phyloP scores from a whole-genome alignment of 2,329 filamentous ascomycete genomes.

The Tolypocladium album region DNA sequence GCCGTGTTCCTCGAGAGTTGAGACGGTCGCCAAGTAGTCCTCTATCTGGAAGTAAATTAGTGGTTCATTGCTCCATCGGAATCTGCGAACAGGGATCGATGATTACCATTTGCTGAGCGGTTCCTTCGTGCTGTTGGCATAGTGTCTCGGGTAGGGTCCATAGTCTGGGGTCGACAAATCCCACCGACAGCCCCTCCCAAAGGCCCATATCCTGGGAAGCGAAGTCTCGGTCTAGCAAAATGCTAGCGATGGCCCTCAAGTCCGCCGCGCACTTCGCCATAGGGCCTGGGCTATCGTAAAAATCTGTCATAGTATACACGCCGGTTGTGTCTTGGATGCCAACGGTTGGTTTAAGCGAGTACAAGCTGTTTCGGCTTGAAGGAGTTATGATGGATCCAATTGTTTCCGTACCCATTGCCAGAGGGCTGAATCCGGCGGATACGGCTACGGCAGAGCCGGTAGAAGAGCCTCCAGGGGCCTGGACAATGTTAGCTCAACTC shows the following conservation, averaged over 20 bases:
- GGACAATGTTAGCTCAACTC: not conserved
- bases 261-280: slow-evolving; percentile 8
- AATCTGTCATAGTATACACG: slow-evolving; percentile 11
- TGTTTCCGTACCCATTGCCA: slow-evolving; percentile 22
- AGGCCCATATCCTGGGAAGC: not conserved
- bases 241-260: not conserved
- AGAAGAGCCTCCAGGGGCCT: slow-evolving; percentile 21
- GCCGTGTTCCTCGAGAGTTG: not conserved
- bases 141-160: not conserved
- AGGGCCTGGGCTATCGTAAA: slow-evolving; percentile 13
- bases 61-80: not conserved
- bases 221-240: not conserved
- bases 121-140: not conserved
- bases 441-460: slow-evolving; percentile 21
- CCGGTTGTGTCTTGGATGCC: slow-evolving; percentile 6
- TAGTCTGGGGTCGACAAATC: not conserved
- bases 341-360: slow-evolving; percentile 14
- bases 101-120: not conserved
- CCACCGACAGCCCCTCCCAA: not conserved
- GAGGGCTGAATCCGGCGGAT: slow-evolving; percentile 17
- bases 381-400: slow-evolving; percentile 17
- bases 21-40: not conserved
- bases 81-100: not conserved
- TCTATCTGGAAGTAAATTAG: not conserved
- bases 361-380: slow-evolving; percentile 10